Evolutionary conservation across 1,284 basidiomycete genomes (phyloP), one percentile per base, ranked within the genome.

Genomic region (Boletellus deceptivus): DNA sequence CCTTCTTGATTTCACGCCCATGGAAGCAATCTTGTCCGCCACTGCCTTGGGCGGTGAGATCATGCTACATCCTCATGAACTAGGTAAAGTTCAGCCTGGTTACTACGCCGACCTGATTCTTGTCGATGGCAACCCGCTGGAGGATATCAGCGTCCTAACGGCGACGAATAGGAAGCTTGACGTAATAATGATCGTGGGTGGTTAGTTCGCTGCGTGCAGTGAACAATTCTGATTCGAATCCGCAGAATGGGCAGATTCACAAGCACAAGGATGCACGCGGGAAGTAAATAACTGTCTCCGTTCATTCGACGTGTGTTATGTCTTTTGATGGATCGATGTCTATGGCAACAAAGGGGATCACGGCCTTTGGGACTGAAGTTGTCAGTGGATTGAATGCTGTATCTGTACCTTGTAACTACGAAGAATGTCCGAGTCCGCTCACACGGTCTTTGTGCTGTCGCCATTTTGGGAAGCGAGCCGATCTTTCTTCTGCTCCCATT

Each of bases 31-130:
- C 37, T 29, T 72, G 20, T 63, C 70, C 0, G 69, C 65, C 16
- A 72, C 70, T 0, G 66, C 69, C 0, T 46, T 65, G n/a, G 71
- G 70, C 10, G 69, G 69, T 13, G 69, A 72, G 48, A 47, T 72
- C 14, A 67, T 72, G 66, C 40, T 61, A 46, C 68, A 65, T 27
- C 60, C 67, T 0, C 51, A 70, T 33, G 69, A 71, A 33, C 47
- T 69, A n/a, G 69, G 68, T 2, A 71, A 71, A 43, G 67, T 71
- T 38, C 68, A 60, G 29, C 68, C 69, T 2, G 67, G 69, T 20
- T 69, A 65, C 55, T 70, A 61, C 18, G 69, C 67, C 22, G 67
- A 69, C 44, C 55, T 71, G 17, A 56, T 69, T 34, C 67, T 69
- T 22, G 60, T 71, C 3, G 55, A 68, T 43, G 69, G 67, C 4